These are phyloP conservation scores for Saprolegnia diclina DNA, from an alignment of 352 stramenopile species.

Conservation along the genomic window DNA sequence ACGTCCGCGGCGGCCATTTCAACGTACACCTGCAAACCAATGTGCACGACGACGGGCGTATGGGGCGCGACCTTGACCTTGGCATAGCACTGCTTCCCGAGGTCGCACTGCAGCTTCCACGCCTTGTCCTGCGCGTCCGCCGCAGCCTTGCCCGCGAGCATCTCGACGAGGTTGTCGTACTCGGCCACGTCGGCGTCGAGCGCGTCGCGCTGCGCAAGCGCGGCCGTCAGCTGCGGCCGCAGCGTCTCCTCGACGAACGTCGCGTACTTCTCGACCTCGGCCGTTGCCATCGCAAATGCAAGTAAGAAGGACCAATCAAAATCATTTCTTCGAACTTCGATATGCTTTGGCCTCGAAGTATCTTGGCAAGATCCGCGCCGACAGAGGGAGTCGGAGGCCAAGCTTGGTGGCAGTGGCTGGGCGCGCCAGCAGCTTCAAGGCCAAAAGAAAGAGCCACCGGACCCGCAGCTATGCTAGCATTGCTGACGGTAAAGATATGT, in stretches of 20 bases:
- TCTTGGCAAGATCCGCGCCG: not conserved
- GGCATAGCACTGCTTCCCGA: slow-evolving; percentile 25
- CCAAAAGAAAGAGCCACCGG: too few relatives aligned
- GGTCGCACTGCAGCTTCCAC: slow-evolving; percentile 24
- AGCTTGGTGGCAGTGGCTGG: too few relatives aligned
- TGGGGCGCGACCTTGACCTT: slow-evolving; percentile 26
- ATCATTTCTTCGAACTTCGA: not conserved
- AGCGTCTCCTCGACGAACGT: slow-evolving; percentile 25
- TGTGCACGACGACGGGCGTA: slow-evolving; percentile 16
- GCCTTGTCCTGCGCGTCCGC: slow-evolving; percentile 14
- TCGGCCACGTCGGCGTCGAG: slow-evolving; percentile 17
- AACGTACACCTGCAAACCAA: slow-evolving; percentile 23
- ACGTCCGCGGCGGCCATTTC: slow-evolving; percentile 15
- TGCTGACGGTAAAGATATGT: too few relatives aligned
- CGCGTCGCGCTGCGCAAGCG: slow-evolving; percentile 13
- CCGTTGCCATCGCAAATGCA: slow-evolving; percentile 2
- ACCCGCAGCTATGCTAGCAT: too few relatives aligned
- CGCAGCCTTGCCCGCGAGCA: slow-evolving; percentile 9
- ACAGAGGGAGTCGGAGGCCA: too few relatives aligned
- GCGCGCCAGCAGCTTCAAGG: too few relatives aligned
- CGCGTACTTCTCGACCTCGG: slow-evolving; percentile 26
- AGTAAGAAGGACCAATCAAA: not conserved
- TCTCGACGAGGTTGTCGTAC: slow-evolving; percentile 25
- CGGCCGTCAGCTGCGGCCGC: slow-evolving; percentile 20
- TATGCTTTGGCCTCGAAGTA: not conserved